Evolutionary conservation across 2,329 filamentous ascomycete genomes (phyloP).

Genomic region (Cryphonectria radicalis): DNA sequence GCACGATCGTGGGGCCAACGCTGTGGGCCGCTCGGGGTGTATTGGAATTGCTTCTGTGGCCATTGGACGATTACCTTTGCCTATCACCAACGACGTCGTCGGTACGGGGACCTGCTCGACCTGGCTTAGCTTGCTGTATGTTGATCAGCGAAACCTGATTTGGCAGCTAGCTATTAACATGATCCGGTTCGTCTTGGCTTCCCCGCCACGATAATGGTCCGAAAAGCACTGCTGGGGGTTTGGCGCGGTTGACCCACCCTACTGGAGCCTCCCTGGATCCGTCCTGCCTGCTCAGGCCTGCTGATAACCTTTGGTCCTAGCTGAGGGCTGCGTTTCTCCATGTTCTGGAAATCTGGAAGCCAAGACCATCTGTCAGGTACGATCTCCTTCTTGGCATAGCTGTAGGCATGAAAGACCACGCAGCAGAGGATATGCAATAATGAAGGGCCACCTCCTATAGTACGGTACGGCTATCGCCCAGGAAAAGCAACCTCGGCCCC

Average conservation of each 20-base stretch:
- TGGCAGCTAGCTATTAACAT: background rate
- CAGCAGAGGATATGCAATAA: background rate
- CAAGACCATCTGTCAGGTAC: background rate
- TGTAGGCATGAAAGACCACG: background rate
- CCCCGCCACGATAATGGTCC: background rate
- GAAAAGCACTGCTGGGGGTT: background rate
- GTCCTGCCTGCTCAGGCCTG: slow-evolving; percentile 8
- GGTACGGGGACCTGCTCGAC: slow-evolving; percentile 14
- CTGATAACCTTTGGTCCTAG: background rate
- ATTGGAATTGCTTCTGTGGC: slow-evolving; percentile 3
- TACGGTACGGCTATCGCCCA: background rate
- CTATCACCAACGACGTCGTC: slow-evolving; percentile 5
- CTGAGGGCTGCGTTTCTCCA: background rate
- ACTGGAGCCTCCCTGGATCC: background rate
- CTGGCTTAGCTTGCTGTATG: background rate
- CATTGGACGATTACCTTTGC: slow-evolving; percentile 9
- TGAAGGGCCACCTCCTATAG: background rate
- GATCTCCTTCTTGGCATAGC: background rate
- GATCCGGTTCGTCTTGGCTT: too few species aligned
- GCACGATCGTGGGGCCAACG: slow-evolving; percentile 9
- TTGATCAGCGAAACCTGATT: slow-evolving; percentile 1
- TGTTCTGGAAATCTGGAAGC: background rate
- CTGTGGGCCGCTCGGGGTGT: background rate
- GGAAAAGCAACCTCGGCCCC: background rate
- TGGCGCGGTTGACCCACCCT: background rate